These are phyloP conservation scores for Aureobasidium sp. DNA, from an alignment of 2,329 filamentous ascomycete species.

Conservation along the genomic window DNA sequence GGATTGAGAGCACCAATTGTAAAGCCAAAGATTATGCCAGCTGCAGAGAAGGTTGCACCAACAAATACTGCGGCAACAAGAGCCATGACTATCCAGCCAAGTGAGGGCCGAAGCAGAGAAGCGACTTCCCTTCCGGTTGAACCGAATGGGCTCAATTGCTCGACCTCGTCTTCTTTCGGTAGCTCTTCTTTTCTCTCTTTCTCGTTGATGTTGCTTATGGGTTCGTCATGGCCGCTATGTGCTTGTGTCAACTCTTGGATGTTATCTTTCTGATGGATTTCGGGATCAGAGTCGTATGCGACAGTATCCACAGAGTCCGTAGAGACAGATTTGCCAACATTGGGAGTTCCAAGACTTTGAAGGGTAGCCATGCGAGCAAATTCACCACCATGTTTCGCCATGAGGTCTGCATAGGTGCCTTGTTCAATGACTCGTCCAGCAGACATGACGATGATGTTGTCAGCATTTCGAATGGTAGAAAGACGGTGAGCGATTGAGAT, in stretches of 20 bases:
- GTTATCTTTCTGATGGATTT: background rate
- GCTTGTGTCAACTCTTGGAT: background rate
- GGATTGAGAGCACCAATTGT: background rate
- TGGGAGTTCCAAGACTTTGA: background rate
- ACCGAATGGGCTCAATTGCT: background rate
- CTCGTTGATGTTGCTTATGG: background rate
- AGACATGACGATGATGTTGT: constrained; percentile 42
- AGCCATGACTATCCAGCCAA: background rate
- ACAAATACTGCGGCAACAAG: background rate
- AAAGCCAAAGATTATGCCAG: background rate
- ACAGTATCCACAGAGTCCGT: background rate
- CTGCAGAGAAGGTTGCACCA: background rate
- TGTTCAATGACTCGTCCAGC: constrained; percentile 39
- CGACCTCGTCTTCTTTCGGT: background rate
- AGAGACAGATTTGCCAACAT: background rate
- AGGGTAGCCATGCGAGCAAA: background rate
- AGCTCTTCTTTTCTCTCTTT: background rate
- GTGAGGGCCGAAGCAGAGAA: background rate
- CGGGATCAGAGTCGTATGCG: background rate
- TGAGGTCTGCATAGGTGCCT: constrained; percentile 36
- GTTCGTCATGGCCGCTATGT: background rate
- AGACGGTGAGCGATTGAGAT: constrained; percentile 40
- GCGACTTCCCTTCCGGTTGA: background rate
- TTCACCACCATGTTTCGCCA: constrained; percentile 30
- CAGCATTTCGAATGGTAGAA: constrained; percentile 37